A percentile compares a stretch with the other conserved stretches of the same genome.
Conservation (phyloP, 371 early-diverging fungal genomes). For the Thermomucor indicae-seudaticae region DNA sequence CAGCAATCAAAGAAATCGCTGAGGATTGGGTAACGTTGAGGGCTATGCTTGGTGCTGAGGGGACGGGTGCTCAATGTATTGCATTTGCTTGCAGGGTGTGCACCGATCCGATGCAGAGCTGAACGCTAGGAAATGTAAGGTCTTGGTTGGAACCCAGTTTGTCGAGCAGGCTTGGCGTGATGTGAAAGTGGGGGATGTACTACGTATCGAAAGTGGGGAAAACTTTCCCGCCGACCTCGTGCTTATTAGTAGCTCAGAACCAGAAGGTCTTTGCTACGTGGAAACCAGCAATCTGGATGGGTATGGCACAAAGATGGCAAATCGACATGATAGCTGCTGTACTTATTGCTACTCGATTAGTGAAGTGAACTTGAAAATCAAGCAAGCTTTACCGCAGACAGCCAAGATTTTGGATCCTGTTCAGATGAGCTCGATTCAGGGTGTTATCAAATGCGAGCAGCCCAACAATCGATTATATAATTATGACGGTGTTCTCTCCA, state of each 20-base stretch:
- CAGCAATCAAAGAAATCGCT: slow-evolving; percentile 94
- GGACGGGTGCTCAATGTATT: neutral
- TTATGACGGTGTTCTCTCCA: slow-evolving; percentile 72
- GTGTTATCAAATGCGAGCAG: slow-evolving; percentile 69
- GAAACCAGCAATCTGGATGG: slow-evolving; percentile 97
- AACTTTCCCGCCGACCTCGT: slow-evolving; percentile 93
- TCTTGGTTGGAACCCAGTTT: slow-evolving; percentile 60
- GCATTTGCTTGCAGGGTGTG: slow-evolving; percentile 70
- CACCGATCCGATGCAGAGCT: slow-evolving; percentile 76
- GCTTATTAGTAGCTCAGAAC: slow-evolving; percentile 83
- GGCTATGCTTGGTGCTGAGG: neutral
- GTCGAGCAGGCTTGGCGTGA: slow-evolving; percentile 70
- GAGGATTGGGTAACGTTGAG: slow-evolving; percentile 90
- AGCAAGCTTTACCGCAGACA: slow-evolving; percentile 79
- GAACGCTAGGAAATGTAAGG: slow-evolving; percentile 68
- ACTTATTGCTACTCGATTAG: slow-evolving; percentile 19
- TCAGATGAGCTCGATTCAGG: slow-evolving; percentile 55
- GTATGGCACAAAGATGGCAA: slow-evolving; percentile 19
- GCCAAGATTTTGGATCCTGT: slow-evolving; percentile 56
- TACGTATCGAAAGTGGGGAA: slow-evolving; percentile 82
- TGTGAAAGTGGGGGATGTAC: slow-evolving; percentile 88
- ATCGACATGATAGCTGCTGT: neutral
- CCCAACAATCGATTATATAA: slow-evolving; percentile 89
- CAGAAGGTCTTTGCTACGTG: slow-evolving; percentile 85
- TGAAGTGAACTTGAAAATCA: slow-evolving; percentile 93